Evolutionary conservation across 2,329 filamentous ascomycete species (phyloP).

Genomic region (Phaeosphaeria sp.): DNA sequence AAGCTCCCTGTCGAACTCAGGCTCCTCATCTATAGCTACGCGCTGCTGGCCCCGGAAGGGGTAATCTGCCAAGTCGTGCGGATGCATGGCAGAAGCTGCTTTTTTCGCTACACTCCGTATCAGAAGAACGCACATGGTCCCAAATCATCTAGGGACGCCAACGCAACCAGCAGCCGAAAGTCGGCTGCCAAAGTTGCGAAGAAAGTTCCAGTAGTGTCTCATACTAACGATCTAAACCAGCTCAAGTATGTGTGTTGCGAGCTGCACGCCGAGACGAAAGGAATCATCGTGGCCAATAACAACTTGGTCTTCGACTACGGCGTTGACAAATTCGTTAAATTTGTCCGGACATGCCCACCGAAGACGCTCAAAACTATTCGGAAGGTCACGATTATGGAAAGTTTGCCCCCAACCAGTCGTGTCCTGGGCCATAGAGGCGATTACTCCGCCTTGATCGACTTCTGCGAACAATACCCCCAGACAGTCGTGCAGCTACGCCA

Average conservation of each 20-base stretch:
- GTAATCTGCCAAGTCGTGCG: neutral
- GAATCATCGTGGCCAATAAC: neutral
- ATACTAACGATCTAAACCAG: slow-evolving; percentile 3
- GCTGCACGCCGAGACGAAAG: slow-evolving; percentile 1
- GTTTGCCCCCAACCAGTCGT: neutral
- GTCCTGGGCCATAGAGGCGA: neutral
- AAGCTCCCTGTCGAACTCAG: neutral
- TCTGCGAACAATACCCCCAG: neutral
- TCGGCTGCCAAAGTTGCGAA: neutral
- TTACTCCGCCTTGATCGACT: neutral
- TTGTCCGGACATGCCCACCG: neutral
- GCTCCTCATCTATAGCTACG: neutral
- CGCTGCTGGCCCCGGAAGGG: neutral
- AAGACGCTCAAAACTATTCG: neutral
- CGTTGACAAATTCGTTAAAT: neutral
- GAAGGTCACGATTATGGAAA: neutral
- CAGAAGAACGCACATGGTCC: neutral
- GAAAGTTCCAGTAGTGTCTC: neutral
- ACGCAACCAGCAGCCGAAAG: neutral
- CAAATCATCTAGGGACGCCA: neutral
- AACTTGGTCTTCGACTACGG: neutral
- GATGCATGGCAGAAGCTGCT: neutral
- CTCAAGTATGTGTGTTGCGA: slow-evolving; percentile 7
- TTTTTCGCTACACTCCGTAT: neutral
- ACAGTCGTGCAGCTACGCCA: neutral